phyloP scores from a whole-genome alignment of 495 filamentous ascomycete species.

The Aspergillus diversus region DNA sequence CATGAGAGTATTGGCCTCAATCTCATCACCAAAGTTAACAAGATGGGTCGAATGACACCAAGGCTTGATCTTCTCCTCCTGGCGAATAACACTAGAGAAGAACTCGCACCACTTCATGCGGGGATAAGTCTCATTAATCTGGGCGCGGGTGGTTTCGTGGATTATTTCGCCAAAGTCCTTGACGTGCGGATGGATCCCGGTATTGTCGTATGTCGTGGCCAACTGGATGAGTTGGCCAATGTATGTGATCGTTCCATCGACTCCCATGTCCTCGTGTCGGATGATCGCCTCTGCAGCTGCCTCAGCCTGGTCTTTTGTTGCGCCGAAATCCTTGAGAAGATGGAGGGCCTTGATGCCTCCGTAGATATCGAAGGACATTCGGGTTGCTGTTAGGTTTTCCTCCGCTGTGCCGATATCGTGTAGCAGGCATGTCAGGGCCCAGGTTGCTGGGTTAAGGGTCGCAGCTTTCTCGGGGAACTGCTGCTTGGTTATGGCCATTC shows the following conservation, averaged over 20 bases:
- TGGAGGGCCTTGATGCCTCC: constrained; percentile 50
- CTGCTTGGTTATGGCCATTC: constrained; percentile 33
- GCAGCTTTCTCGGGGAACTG: constrained; percentile 30
- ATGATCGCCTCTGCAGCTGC: constrained; percentile 74
- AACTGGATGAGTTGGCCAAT: constrained; percentile 73
- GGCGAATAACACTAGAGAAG: constrained; percentile 44
- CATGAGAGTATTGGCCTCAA: constrained; percentile 67
- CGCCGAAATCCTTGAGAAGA: constrained; percentile 58
- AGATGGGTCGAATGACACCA: constrained; percentile 76
- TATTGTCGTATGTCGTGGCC: constrained; percentile 74
- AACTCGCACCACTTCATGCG: constrained; percentile 30
- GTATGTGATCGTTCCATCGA: constrained; percentile 65
- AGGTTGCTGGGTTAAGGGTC: constrained; percentile 40
- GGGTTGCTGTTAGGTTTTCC: constrained; percentile 60
- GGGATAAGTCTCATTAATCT: constrained; percentile 28
- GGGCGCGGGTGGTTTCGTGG: constrained; percentile 18
- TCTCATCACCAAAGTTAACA: constrained; percentile 61
- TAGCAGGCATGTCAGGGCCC: constrained; percentile 65
- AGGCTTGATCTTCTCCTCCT: constrained; percentile 66
- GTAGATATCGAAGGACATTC: constrained; percentile 53
- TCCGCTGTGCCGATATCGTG: constrained; percentile 75
- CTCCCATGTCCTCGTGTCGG: constrained; percentile 71
- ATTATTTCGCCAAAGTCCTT: constrained; percentile 23
- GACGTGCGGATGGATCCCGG: constrained; percentile 27
- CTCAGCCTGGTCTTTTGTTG: constrained; percentile 41